Conservation (phyloP, 2,329 filamentous ascomycete species). For the Diaporthe citri region DNA sequence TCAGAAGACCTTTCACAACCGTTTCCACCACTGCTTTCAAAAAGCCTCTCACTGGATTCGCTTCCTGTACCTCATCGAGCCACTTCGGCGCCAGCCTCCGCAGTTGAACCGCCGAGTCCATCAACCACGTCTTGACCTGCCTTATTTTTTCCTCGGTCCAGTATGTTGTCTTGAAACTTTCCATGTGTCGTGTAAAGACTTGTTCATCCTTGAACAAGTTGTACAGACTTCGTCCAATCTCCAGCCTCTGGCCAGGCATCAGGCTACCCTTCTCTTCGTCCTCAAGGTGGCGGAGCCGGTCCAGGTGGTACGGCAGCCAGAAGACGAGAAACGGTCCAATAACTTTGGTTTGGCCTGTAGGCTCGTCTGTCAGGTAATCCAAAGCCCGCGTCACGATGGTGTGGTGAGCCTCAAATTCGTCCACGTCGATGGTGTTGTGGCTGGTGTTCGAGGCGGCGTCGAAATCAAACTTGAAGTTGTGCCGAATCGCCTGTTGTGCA, state of each 20-base stretch:
- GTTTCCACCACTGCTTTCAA: constrained; percentile 28
- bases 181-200: constrained; percentile 39
- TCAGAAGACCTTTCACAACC: neutral
- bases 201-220: constrained; percentile 41
- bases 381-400: constrained; percentile 44
- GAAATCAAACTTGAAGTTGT: constrained; percentile 46
- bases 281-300: constrained; percentile 39
- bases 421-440: constrained; percentile 41
- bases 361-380: constrained; percentile 41
- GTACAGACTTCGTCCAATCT: constrained; percentile 44
- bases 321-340: constrained; percentile 43
- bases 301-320: constrained; percentile 43
- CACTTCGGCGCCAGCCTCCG: constrained; percentile 40
- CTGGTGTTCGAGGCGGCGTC: constrained; percentile 39
- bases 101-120: constrained; percentile 41
- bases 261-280: constrained; percentile 41
- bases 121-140: constrained; percentile 43
- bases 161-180: neutral
- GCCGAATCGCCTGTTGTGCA: constrained; percentile 44
- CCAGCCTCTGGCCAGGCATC: constrained; percentile 36
- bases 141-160: constrained; percentile 43
- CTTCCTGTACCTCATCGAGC: constrained; percentile 40
- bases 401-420: constrained; percentile 45
- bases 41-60: constrained; percentile 40
- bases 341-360: constrained; percentile 34